phyloP scores from a whole-genome alignment of 495 filamentous ascomycete genomes.

The Articulospora tetracladia region DNA sequence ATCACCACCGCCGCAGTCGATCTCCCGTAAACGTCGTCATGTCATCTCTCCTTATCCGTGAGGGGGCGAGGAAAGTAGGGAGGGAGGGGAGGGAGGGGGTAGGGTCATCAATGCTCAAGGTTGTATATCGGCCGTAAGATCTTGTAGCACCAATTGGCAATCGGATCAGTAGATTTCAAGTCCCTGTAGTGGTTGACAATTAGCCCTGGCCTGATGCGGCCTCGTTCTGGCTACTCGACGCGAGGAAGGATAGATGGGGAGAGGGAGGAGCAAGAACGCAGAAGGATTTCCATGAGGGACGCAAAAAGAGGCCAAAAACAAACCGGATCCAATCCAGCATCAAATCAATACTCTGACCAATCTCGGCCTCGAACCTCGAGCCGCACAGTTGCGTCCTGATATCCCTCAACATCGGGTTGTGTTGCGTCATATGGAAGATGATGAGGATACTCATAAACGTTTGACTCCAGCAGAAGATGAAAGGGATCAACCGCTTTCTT shows the following conservation, averaged over 20 bases:
- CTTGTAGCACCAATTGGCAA: constrained; percentile 49
- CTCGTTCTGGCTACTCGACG: too few relatives aligned
- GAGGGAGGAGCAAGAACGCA: too few relatives aligned
- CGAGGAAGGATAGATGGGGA: too few relatives aligned
- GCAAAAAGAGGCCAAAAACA: not conserved
- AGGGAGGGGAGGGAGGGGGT: too few relatives aligned
- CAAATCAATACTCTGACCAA: constrained; percentile 39
- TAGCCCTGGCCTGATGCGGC: too few relatives aligned
- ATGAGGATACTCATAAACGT: constrained; percentile 54
- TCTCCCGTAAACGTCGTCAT: too few relatives aligned
- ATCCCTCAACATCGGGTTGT: constrained; percentile 40
- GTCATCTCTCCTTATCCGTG: too few relatives aligned
- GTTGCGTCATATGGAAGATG: constrained; percentile 46
- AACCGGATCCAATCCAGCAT: constrained; percentile 49
- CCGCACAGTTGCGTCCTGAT: constrained; percentile 41
- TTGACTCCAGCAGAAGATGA: constrained; percentile 55
- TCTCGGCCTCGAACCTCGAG: constrained; percentile 41
- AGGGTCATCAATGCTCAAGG: constrained; percentile 28
- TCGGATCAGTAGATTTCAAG: constrained; percentile 41
- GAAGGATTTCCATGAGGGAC: too few relatives aligned
- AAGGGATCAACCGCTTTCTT: constrained; percentile 52
- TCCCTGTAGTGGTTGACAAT: too few relatives aligned
- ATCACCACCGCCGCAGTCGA: too few relatives aligned
- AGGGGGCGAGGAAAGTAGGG: too few relatives aligned
- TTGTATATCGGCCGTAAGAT: constrained; percentile 41